Evolutionary conservation across 495 filamentous ascomycete species (phyloP), one percentile per base, ranked within the genome.

Genomic region (Arthonia radiata): DNA sequence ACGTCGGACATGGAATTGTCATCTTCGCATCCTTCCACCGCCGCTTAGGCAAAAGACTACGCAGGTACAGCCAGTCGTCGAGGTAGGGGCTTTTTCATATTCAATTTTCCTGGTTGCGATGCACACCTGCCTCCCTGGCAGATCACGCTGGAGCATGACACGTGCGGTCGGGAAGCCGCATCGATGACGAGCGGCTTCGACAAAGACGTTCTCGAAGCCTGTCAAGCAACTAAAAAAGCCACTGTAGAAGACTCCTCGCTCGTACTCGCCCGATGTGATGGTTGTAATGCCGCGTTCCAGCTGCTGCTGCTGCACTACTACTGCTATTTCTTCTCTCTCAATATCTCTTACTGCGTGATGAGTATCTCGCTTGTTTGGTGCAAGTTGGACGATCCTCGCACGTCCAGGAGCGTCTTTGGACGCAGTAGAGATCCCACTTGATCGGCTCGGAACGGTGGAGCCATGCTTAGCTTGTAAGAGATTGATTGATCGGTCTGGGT

Each of bases 371-470:
- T 16, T 30, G 14, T 29, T 18, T 16, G 28, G 17, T 2, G 37
- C 34, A 14, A 34, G 30, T 15, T 31, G 30, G n/a, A n/a, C n/a
- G n/a, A n/a, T 24, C 37, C 34, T 11, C 40, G 37, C 1, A 35
- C 35, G n/a, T 37, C 21, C 24, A 38, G 32, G 11, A 43, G 28
- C 16, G 35, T 14, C 18, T 28, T 31, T 2, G 40, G 40, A 2
- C 40, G 40, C 12, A 43, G 38, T 28, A 43, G 37, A 10, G 37
- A 40, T n/a, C 40, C 40, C 5, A 43, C 40, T 30, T 43, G 40
- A 28, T 43, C 40, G 18, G 40, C 40, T 14, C 40, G 23, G 32
- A n/a, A n/a, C n/a, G n/a, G n/a, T n/a, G n/a, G n/a, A n/a, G n/a
- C n/a, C n/a, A n/a, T n/a, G n/a, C n/a, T n/a, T n/a, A n/a, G n/a